Base-by-base conservation (phyloP, 257 asterid genomes). In the Cinchona pubescens region DNA sequence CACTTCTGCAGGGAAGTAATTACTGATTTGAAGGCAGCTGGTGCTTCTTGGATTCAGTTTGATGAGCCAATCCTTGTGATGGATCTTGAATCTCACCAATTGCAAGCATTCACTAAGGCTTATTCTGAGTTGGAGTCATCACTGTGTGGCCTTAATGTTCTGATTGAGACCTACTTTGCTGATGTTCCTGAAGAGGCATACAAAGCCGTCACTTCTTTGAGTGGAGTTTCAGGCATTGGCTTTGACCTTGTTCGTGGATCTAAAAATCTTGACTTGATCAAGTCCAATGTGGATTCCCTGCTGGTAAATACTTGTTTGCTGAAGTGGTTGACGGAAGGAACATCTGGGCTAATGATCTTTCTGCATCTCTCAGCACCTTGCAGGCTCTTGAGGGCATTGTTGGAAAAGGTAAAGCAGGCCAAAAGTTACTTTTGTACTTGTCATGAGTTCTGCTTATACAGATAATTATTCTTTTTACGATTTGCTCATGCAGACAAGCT, bases 291-390 rank as follows among this genome's bases (percentile, higher is more conserved):
- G 89, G 91, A 56, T 89, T 94, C 73, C 99, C 99, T 25, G 75
- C 97, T 14, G 98, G 96, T 78, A 94, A 94, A 68, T 90, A 87
- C 89, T 88, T 94, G 65, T 92, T 92, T 80, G 99, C 99, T 40
- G 99, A 98, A 77, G 90, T 92, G 69, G 99, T 94, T 83, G 99
- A 94, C 55, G 99, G 99, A 78, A 94, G 99, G 87, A 94, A 94
- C 86, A 89, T 94, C 74, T 94, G 99, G 99, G 99, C 99, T 71
- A 94, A 94, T 83, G 96, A 94, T 82, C 91, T 92, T 67, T 71
- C 81, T 72, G 84, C 90, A 83, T 92, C 99, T 76, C 88, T 90
- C 70, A 71, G 69, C 63, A 83, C 82, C 81, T 85, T 94, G 75
- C 62, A 87, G 62, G 71, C 92, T 73, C 96, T 94, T 68, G 99